Evolutionary conservation across 805 yeast genomes (phyloP).

Genomic region (Clavispora carvajalis): DNA sequence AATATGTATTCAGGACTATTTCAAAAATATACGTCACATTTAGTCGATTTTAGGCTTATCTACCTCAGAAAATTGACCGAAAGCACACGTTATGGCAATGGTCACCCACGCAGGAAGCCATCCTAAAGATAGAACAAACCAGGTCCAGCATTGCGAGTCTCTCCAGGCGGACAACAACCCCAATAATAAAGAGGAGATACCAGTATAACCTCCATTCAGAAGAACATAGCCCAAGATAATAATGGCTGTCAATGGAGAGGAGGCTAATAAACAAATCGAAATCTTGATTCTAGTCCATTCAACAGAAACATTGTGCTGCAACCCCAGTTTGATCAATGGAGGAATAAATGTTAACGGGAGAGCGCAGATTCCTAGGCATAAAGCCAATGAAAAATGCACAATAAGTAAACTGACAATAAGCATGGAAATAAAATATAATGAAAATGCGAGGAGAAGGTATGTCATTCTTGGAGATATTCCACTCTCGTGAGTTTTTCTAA

Average conservation of each 20-base stretch:
- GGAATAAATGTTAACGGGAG: slow-evolving; percentile 69
- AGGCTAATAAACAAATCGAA: slow-evolving; percentile 30
- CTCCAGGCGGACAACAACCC: slow-evolving; percentile 61
- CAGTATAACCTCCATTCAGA: slow-evolving; percentile 21
- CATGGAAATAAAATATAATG: slow-evolving; percentile 55
- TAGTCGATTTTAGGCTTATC: slow-evolving; percentile 5
- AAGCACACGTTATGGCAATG: slow-evolving; percentile 22
- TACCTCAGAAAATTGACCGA: slow-evolving; percentile 22
- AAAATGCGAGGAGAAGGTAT: slow-evolving; percentile 38
- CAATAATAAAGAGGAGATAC: slow-evolving; percentile 38
- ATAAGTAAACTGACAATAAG: slow-evolving; percentile 69
- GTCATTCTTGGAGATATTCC: slow-evolving; percentile 7
- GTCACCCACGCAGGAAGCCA: slow-evolving; percentile 82
- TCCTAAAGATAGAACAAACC: slow-evolving; percentile 66
- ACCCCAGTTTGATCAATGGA: slow-evolving; percentile 20
- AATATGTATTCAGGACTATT: background rate
- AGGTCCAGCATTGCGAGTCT: slow-evolving; percentile 77
- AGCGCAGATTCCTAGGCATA: slow-evolving; percentile 62
- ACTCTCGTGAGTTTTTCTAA: background rate
- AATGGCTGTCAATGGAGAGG: slow-evolving; percentile 47
- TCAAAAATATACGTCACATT: background rate
- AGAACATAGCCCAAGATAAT: slow-evolving; percentile 22
- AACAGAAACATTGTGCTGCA: slow-evolving; percentile 3
- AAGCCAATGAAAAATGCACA: slow-evolving; percentile 78
- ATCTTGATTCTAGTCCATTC: slow-evolving; percentile 21